Conservation (phyloP, 2,329 filamentous ascomycete genomes). For the Xylariaceae sp. region DNA sequence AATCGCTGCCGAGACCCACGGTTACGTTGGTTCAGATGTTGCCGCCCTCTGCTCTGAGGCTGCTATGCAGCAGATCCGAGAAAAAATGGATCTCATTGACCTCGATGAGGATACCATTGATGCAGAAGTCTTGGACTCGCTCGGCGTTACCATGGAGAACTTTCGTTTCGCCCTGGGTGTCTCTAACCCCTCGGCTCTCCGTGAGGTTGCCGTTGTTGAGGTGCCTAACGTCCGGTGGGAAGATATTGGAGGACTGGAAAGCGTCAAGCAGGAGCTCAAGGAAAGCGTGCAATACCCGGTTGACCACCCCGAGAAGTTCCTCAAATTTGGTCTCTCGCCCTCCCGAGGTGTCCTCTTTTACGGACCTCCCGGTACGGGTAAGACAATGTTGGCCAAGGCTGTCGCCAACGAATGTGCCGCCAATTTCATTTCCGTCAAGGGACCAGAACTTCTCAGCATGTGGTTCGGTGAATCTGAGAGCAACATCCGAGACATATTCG, state of each 20-base stretch:
- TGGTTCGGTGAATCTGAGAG: slow-evolving; percentile 99
- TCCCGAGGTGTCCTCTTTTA: slow-evolving; percentile 99
- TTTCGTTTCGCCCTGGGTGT: slow-evolving; percentile 98
- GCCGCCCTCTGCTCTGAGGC: slow-evolving; percentile 97
- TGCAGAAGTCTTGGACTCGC: slow-evolving; percentile 93
- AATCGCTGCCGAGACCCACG: slow-evolving; percentile 95
- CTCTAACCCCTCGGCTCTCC: slow-evolving; percentile 96
- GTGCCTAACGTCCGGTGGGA: slow-evolving; percentile 99
- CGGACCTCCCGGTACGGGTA: slow-evolving; percentile 98
- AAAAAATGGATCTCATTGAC: slow-evolving; percentile 99
- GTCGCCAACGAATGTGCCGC: slow-evolving; percentile 98
- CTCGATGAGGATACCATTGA: slow-evolving; percentile 98
- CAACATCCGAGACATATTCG: slow-evolving; percentile 99
- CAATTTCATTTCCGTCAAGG: slow-evolving; percentile 99
- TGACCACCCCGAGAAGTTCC: slow-evolving; percentile 99
- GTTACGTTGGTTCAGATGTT: slow-evolving; percentile 97
- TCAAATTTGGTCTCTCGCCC: slow-evolving; percentile 98
- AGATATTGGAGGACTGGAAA: slow-evolving; percentile 96
- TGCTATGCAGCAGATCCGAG: slow-evolving; percentile 99
- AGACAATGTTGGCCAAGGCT: slow-evolving; percentile 98
- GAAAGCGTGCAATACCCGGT: slow-evolving; percentile 98
- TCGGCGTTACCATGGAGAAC: slow-evolving; percentile 99
- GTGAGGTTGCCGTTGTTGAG: slow-evolving; percentile 97
- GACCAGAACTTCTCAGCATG: slow-evolving; percentile 96
- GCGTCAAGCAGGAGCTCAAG: slow-evolving; percentile 98